Percentiles rank a stretch among this genome's conserved stretches.
phyloP scores from a whole-genome alignment of 345 rosid genomes.

The Pseudoturritis turrita region DNA sequence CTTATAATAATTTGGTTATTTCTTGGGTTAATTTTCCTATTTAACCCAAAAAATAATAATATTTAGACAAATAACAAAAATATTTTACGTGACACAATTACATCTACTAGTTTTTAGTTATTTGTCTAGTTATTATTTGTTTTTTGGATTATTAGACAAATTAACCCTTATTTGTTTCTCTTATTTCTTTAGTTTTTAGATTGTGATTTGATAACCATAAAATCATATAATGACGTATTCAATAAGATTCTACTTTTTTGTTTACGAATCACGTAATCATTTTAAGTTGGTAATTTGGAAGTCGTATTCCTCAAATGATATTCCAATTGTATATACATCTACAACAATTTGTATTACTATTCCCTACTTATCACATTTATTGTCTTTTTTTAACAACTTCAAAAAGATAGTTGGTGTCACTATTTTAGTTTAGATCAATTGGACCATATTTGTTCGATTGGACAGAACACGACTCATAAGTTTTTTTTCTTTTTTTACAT shows the following conservation, averaged over 20 bases:
- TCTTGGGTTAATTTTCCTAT: too few relatives aligned
- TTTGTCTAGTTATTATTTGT: too few relatives aligned
- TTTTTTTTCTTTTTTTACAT: not conserved
- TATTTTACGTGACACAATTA: too few relatives aligned
- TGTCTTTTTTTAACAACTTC: not conserved
- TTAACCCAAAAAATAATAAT: too few relatives aligned
- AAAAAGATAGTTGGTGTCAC: not conserved
- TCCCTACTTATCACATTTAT: not conserved
- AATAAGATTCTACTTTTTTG: not conserved
- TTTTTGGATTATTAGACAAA: too few relatives aligned
- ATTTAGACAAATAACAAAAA: too few relatives aligned
- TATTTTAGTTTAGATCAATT: not conserved
- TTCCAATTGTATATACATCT: not conserved
- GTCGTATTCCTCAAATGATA: constrained; percentile 1
- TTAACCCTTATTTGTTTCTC: not conserved
- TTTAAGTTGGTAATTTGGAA: not conserved
- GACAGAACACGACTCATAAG: not conserved
- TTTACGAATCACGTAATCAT: not conserved
- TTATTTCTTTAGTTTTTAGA: not conserved
- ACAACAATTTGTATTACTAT: not conserved
- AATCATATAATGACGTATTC: constrained; percentile 7
- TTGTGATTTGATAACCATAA: constrained; percentile 7
- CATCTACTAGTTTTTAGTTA: too few relatives aligned
- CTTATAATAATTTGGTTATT: too few relatives aligned
- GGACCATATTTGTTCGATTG: not conserved